Evolutionary conservation across 225 moss, liverwort and hornwort species (phyloP).

Genomic region (Polytrichum formosum): DNA sequence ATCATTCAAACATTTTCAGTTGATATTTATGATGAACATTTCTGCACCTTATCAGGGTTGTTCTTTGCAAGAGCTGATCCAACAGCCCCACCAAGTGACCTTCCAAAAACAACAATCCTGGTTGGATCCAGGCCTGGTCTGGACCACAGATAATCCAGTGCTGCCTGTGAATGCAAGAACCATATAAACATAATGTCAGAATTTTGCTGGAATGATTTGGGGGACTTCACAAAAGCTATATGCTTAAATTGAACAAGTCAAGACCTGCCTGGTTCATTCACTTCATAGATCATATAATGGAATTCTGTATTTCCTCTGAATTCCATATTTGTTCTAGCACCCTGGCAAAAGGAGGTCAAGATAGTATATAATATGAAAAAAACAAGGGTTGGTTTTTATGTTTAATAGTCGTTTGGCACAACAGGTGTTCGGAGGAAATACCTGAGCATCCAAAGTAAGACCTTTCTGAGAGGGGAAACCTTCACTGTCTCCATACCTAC

Average conservation of each 20-base stretch:
- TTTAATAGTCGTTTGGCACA: too few relatives aligned
- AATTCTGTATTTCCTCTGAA: too few relatives aligned
- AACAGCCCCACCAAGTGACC: slow-evolving; percentile 96
- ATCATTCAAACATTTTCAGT: too few relatives aligned
- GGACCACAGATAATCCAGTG: slow-evolving; percentile 61
- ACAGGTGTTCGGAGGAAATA: neutral
- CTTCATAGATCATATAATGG: too few relatives aligned
- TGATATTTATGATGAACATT: neutral
- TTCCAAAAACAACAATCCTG: slow-evolving; percentile 83
- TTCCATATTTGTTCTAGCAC: too few relatives aligned
- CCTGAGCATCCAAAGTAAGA: slow-evolving; percentile 78
- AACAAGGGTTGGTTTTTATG: too few relatives aligned
- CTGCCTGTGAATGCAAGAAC: slow-evolving; percentile 53
- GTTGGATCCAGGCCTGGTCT: slow-evolving; percentile 63
- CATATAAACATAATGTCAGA: neutral
- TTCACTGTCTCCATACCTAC: slow-evolving; percentile 82
- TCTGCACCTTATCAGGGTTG: slow-evolving; percentile 73
- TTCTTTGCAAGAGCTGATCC: slow-evolving; percentile 76
- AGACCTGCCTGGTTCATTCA: too few relatives aligned
- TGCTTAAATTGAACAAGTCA: too few relatives aligned
- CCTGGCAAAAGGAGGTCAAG: too few relatives aligned
- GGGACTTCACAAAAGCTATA: too few relatives aligned
- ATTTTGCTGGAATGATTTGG: too few relatives aligned
- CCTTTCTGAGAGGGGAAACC: slow-evolving; percentile 86
- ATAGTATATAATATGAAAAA: too few relatives aligned